Conservation (phyloP, 371 early-diverging fungal genomes). For the Homolaphlyctis polyrhiza region DNA sequence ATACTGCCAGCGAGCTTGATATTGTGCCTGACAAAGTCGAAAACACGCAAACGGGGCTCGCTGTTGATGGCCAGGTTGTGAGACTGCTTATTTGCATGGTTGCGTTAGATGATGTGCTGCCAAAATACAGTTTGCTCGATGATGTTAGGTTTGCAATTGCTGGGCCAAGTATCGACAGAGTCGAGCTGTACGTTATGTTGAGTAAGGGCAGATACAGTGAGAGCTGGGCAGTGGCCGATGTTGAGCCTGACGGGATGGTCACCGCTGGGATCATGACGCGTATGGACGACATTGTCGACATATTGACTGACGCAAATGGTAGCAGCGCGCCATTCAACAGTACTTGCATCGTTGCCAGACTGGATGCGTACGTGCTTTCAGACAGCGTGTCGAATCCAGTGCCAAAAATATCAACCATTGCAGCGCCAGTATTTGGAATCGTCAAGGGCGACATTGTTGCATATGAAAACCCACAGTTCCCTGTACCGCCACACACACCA, state of each 20-base stretch:
- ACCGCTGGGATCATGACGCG: background rate
- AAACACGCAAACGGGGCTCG: background rate
- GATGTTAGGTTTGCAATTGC: too few relatives aligned
- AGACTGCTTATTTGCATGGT: too few relatives aligned
- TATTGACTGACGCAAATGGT: background rate
- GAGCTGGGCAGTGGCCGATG: background rate
- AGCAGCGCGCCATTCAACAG: background rate
- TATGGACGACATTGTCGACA: background rate
- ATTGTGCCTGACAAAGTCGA: too few relatives aligned
- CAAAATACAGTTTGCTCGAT: too few relatives aligned
- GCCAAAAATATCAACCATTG: conserved; percentile 9
- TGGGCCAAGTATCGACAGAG: too few relatives aligned
- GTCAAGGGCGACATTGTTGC: conserved; percentile 7
- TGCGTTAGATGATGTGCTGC: too few relatives aligned
- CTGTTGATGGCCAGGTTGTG: too few relatives aligned
- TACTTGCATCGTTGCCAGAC: background rate
- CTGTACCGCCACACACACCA: conserved; percentile 15
- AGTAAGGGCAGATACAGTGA: background rate
- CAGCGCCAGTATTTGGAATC: conserved; percentile 11
- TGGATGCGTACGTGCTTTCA: background rate
- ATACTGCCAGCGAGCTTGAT: background rate
- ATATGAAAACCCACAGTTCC: conserved; percentile 8
- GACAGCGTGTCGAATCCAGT: conserved; percentile 4
- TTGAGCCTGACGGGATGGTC: background rate
- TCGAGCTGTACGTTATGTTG: background rate